Evolutionary conservation across 2,329 filamentous ascomycete genomes (phyloP), one percentile per base, ranked within the genome.

Genomic region (Aureobasidium sp.): DNA sequence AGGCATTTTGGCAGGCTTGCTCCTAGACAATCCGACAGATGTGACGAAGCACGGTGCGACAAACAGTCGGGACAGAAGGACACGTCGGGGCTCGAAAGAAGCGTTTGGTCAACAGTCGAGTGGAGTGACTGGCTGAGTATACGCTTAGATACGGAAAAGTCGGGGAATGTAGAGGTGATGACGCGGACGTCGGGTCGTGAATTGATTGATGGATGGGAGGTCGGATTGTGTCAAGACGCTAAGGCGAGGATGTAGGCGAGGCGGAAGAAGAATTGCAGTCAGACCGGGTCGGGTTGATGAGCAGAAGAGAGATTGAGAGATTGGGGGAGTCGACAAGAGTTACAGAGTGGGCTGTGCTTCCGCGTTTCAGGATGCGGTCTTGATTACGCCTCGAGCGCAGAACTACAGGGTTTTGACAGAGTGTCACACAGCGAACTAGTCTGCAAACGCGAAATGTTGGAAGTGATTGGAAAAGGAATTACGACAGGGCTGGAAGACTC

Each of bases 1-100:
- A 64, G 73, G 71, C 73, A 75, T 74, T 52, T 42, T 49, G 58
- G 6, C 31, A 48, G 27, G 3, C 9, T 11, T 37, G 45, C 20
- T 34, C 29, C 6, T 9, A 22, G 25, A n/a, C 31, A 51, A 22
- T n/a, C 14, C n/a, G 31, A 20, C 5, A 12, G 34, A 27, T 14
- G 6, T 29, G 29, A 20, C 47, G 7, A 15, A 3, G 14, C 20
- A 37, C 14, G 39, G 11, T 42, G 52, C 36, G 37, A 55, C 22
- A 9, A 55, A 7, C 17, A 25, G 29, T 34, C 1, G 53, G 22
- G 12, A 22, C n/a, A 25, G 8, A 45, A 14, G 22, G 22, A 34
- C 41, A 44, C 9, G 53, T 57, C 39, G 53, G 5, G 14, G 17
- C 2, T 29, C 9, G 45, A 42, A 15, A 42, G 6, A 51, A 34